Evolutionary conservation across 106 monocot genomes (phyloP).

Genomic region (Apostasia shenzhenica): DNA sequence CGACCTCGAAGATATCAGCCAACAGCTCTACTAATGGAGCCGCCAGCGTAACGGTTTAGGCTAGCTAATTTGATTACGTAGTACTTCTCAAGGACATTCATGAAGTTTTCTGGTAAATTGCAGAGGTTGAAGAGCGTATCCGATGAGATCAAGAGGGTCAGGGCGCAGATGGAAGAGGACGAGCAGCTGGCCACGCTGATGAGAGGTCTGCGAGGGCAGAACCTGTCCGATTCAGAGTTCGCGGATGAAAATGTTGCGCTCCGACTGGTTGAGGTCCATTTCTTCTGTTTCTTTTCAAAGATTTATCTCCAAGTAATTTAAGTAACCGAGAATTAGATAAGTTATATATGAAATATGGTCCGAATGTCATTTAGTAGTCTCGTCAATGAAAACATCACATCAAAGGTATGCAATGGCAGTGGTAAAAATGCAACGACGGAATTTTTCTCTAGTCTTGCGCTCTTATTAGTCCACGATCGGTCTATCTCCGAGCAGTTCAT

Average conservation of each 20-base stretch:
- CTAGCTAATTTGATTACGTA: background rate
- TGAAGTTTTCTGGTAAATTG: background rate
- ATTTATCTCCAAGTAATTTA: background rate
- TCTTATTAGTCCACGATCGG: no score
- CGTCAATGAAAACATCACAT: no score
- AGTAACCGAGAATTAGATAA: no score
- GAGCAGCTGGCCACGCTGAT: slow-evolving; percentile 84
- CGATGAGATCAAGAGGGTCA: slow-evolving; percentile 76
- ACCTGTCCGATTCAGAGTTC: slow-evolving; percentile 79
- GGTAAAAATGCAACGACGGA: no score
- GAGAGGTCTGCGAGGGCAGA: slow-evolving; percentile 94
- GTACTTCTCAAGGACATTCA: background rate
- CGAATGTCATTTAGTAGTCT: background rate
- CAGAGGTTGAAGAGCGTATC: slow-evolving; percentile 81
- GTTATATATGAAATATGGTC: background rate
- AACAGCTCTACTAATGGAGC: slow-evolving; percentile 14
- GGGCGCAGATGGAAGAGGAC: slow-evolving; percentile 96
- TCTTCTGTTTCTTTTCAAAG: background rate
- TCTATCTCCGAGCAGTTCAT: no score
- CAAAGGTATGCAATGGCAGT: no score
- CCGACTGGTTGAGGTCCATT: slow-evolving; percentile 82
- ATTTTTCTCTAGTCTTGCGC: no score
- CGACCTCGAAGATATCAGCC: slow-evolving; percentile 9
- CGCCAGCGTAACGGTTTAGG: slow-evolving; percentile 4
- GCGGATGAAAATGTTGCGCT: slow-evolving; percentile 78